Conservation (phyloP, 2,329 filamentous ascomycete genomes). For the Trichoderma sp. region DNA sequence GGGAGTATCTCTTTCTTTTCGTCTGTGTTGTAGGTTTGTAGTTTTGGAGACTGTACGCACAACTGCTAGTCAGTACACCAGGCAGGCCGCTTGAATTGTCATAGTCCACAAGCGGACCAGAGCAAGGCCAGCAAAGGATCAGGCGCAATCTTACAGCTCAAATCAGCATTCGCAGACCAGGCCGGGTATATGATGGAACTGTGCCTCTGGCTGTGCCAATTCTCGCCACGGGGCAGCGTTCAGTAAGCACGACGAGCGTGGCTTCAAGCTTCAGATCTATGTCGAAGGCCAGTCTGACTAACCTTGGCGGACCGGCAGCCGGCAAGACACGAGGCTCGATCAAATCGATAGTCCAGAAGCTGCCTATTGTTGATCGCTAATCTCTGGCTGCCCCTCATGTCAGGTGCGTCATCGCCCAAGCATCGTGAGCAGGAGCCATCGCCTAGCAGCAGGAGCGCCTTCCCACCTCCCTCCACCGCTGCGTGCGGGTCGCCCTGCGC, state of each 20-base stretch:
- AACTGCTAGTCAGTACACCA: not conserved
- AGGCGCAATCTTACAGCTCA: not conserved
- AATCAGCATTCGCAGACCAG: not conserved
- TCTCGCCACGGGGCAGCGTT: not conserved
- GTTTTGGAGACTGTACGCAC: not conserved
- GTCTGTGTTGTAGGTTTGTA: not conserved
- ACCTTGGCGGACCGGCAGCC: not conserved
- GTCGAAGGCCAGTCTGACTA: not conserved
- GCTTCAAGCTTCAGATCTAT: not conserved
- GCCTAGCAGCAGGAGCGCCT: not conserved
- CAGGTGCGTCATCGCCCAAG: conserved; percentile 12
- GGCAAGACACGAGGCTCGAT: not conserved
- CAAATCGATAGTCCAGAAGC: not conserved
- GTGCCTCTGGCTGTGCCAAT: not conserved
- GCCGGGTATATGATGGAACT: not conserved
- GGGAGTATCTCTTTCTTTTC: not conserved
- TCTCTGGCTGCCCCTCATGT: not conserved
- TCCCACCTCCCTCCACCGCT: not conserved
- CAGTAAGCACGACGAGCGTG: not conserved
- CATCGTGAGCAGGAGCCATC: not conserved
- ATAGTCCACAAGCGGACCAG: not conserved
- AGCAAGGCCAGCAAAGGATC: not conserved
- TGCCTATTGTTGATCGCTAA: not conserved
- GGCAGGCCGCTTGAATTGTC: not conserved
- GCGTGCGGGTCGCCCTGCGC: not conserved